Evolutionary conservation across 768 basidiomycete genomes (phyloP).

Genomic region (Suillus fuscotomentosus): DNA sequence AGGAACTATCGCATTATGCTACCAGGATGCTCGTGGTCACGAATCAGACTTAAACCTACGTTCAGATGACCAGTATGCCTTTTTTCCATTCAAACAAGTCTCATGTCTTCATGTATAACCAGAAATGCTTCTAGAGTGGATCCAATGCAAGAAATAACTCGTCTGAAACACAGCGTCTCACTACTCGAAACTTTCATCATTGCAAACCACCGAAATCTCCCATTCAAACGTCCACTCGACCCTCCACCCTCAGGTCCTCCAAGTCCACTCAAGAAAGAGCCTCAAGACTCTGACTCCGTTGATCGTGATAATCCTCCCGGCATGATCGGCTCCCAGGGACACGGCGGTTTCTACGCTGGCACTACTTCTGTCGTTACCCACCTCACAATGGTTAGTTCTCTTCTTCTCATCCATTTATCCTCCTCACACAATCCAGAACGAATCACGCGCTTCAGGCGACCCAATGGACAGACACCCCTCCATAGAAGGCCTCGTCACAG

Average conservation of each 20-base stretch:
- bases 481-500: slow-evolving; percentile 37
- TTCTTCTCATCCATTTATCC: slow-evolving; percentile 14
- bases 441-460: slow-evolving; percentile 50
- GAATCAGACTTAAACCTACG: slow-evolving; percentile 54
- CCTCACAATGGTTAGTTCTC: slow-evolving; percentile 50
- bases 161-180: slow-evolving; percentile 40
- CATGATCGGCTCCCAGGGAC: slow-evolving; percentile 62
- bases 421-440: slow-evolving; percentile 32
- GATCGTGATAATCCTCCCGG: slow-evolving; percentile 56
- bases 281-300: slow-evolving; percentile 43
- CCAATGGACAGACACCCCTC: slow-evolving; percentile 46
- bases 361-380: slow-evolving; percentile 75
- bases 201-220: slow-evolving; percentile 29
- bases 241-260: slow-evolving; percentile 31
- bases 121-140: slow-evolving; percentile 35
- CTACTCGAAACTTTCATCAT: slow-evolving; percentile 36
- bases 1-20: slow-evolving; percentile 82
- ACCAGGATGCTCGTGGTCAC: slow-evolving; percentile 69
- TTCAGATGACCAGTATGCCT: slow-evolving; percentile 47
- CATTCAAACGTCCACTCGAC: slow-evolving; percentile 26
- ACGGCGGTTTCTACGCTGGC: slow-evolving; percentile 76
- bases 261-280: slow-evolving; percentile 53
- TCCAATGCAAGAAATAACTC: slow-evolving; percentile 39
- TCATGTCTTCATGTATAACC: slow-evolving; percentile 7
- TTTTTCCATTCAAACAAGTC: not conserved